phyloP scores from a whole-genome alignment of 352 stramenopile genomes.

The Phytophthora macrochlamydospora region DNA sequence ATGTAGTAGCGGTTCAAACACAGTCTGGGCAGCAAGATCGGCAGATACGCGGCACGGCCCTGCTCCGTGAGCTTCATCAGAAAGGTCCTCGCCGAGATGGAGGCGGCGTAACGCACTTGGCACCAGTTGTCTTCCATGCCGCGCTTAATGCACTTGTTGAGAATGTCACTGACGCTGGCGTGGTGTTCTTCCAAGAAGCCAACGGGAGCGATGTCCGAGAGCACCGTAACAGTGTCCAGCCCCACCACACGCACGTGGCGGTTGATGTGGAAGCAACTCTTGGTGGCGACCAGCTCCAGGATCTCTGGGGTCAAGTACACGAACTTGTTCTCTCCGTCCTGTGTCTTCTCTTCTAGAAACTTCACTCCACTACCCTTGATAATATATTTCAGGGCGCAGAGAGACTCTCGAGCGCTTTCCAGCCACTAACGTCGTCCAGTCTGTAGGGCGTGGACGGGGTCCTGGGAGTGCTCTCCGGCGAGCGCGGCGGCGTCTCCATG shows the following conservation, averaged over 20 bases:
- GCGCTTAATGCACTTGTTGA: constrained; percentile 73
- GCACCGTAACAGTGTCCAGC: constrained; percentile 81
- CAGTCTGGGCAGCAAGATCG: constrained; percentile 92
- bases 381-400: constrained; percentile 87
- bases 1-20: constrained; percentile 98
- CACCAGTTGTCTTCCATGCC: constrained; percentile 97
- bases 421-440: constrained; percentile 96
- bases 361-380: constrained; percentile 75
- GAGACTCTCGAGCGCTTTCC: constrained; percentile 95
- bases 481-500: constrained; percentile 72
- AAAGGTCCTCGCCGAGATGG: constrained; percentile 91
- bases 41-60: constrained; percentile 63
- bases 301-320: constrained; percentile 70
- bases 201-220: constrained; percentile 51
- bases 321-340: constrained; percentile 32
- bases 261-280: constrained; percentile 94
- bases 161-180: constrained; percentile 41
- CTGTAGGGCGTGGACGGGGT: constrained; percentile 81
- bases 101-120: constrained; percentile 96
- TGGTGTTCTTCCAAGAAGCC: constrained; percentile 56
- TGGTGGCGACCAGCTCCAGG: constrained; percentile 71
- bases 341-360: constrained; percentile 52
- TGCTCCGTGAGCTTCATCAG: constrained; percentile 74
- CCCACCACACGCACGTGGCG: constrained; percentile 93
- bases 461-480: constrained; percentile 62